Conservation (phyloP, 1,284 basidiomycete species). For the Malassezia sympodialis region DNA sequence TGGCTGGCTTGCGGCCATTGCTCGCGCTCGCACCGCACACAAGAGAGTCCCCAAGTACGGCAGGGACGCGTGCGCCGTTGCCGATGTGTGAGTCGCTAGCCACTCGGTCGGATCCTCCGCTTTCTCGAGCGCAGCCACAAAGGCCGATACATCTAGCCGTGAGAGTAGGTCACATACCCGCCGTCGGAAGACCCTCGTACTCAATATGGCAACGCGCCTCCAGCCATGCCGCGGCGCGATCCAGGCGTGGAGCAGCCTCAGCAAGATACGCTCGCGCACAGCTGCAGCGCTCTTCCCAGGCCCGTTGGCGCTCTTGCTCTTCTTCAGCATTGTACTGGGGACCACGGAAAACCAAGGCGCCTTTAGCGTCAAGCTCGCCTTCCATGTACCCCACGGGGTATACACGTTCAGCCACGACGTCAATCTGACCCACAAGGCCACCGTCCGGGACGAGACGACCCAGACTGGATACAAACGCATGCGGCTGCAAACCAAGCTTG, state of each 20-base stretch:
- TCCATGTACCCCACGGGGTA: constrained; percentile 49
- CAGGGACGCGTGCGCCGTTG: not conserved
- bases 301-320: constrained; percentile 55
- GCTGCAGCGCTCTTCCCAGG: constrained; percentile 54
- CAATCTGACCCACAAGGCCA: constrained; percentile 65
- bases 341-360: not conserved
- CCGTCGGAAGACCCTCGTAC: not conserved
- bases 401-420: constrained; percentile 63
- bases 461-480: constrained; percentile 63
- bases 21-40: constrained; percentile 2
- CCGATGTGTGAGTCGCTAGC: constrained; percentile 3
- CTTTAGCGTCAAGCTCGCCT: constrained; percentile 24
- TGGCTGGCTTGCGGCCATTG: constrained; percentile 17
- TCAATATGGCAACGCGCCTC: constrained; percentile 18
- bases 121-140: not conserved
- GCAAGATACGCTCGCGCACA: constrained; percentile 18
- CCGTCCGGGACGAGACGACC: constrained; percentile 72
- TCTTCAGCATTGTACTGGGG: constrained; percentile 53
- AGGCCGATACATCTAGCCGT: not conserved
- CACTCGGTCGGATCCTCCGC: constrained; percentile 16
- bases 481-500: constrained; percentile 64
- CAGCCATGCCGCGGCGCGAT: constrained; percentile 7
- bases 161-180: not conserved
- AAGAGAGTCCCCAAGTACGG: not conserved
- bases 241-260: constrained; percentile 14